Conservation (phyloP, 129 eudicot species). For the Dittrichia graveolens region DNA sequence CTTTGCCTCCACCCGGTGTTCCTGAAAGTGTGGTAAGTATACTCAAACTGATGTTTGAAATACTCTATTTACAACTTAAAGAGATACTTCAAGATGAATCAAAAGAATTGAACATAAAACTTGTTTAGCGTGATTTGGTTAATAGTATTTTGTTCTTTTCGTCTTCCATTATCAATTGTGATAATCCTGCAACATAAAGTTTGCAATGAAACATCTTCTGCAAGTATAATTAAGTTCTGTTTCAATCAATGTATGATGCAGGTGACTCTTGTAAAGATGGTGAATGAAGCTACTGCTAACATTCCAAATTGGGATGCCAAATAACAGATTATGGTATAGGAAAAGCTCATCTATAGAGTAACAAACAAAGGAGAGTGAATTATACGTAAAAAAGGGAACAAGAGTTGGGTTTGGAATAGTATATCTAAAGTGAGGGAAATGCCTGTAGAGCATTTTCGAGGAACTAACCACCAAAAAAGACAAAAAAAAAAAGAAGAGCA, state of each 20-base stretch:
- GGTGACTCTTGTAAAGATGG: constrained; percentile 69
- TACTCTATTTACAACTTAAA: no score
- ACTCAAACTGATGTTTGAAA: neutral
- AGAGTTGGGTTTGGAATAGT: constrained; percentile 8
- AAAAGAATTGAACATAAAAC: neutral
- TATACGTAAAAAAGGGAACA: constrained; percentile 9
- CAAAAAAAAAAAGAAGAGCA: neutral
- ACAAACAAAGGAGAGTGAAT: constrained; percentile 13
- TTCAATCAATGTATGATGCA: constrained; percentile 25
- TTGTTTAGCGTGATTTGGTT: neutral
- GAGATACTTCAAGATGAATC: no score
- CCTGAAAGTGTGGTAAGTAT: constrained; percentile 82
- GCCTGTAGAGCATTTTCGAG: constrained; percentile 18
- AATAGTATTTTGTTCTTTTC: neutral
- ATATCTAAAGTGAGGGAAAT: constrained; percentile 14
- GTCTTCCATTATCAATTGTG: neutral
- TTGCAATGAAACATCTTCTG: no score
- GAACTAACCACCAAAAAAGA: constrained; percentile 14
- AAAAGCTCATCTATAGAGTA: constrained; percentile 8
- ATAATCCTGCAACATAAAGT: neutral
- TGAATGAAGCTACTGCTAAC: constrained; percentile 79
- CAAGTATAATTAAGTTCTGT: neutral
- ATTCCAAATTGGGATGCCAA: constrained; percentile 62
- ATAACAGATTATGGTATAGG: constrained; percentile 4
- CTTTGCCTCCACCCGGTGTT: constrained; percentile 78